Percentiles rank a stretch among this genome's conserved stretches.
Conservation (phyloP, 164 flowering plant species). For the Brasenia schreberi region DNA sequence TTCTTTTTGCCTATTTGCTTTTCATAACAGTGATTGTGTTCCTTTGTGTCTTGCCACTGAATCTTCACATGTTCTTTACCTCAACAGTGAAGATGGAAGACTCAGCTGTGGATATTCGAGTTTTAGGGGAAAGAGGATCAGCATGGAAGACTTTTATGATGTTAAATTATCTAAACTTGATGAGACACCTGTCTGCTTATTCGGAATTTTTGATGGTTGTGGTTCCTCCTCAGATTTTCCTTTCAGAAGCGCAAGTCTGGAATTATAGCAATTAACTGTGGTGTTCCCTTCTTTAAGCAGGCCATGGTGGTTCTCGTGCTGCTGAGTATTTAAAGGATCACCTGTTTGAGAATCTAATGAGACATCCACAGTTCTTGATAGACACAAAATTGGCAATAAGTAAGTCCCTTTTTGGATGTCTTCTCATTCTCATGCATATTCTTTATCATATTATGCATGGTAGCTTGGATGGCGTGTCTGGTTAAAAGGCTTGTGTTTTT, state of each 20-base stretch:
- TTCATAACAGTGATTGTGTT: no score
- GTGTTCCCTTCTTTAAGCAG: conserved; percentile 20
- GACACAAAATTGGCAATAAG: conserved; percentile 82
- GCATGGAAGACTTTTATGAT: conserved; percentile 95
- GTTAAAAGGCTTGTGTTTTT: not conserved
- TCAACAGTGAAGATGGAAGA: conserved; percentile 79
- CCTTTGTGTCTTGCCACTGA: no score
- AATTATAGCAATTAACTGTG: not conserved
- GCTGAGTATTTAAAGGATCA: conserved; percentile 83
- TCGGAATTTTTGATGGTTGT: conserved; percentile 94
- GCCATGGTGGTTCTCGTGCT: conserved; percentile 99
- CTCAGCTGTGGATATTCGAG: conserved; percentile 89
- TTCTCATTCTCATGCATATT: not conserved
- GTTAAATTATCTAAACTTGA: conserved; percentile 56
- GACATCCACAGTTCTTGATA: conserved; percentile 71
- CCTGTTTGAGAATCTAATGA: conserved; percentile 82
- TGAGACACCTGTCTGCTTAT: conserved; percentile 62
- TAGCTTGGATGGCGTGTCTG: not conserved
- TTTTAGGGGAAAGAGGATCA: conserved; percentile 87
- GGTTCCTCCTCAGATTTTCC: not conserved
- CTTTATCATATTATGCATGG: not conserved
- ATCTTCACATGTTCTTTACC: not conserved
- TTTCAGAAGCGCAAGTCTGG: not conserved
- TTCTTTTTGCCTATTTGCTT: no score
- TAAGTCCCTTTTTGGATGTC: conserved; percentile 20